A percentile compares a stretch with the other conserved stretches of the same genome.
These are phyloP conservation scores for Candida namnaoensis DNA, from an alignment of 805 yeast genomes.

Conservation along the genomic window DNA sequence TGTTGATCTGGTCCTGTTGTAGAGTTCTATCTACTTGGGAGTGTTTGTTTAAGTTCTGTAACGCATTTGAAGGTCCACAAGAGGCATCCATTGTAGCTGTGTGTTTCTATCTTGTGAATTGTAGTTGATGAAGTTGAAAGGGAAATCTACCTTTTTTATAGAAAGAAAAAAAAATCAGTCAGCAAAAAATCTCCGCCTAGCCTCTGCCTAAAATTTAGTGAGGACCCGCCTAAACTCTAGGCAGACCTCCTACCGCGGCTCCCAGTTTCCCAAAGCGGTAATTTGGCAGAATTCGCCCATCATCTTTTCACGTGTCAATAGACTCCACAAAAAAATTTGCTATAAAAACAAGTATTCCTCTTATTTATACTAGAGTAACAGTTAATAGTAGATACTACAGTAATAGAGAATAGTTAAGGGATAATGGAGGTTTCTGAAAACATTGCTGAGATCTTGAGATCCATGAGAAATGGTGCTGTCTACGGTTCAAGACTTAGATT, in stretches of 20 bases:
- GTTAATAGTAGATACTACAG: too few relatives aligned
- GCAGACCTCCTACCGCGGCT: neutral
- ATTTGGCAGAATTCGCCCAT: too few relatives aligned
- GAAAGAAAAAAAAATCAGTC: too few relatives aligned
- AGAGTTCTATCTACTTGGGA: conserved; percentile 2
- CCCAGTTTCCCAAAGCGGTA: too few relatives aligned
- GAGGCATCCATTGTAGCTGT: conserved; percentile 2
- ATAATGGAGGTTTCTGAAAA: neutral
- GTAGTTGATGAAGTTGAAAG: too few relatives aligned
- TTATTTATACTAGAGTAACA: too few relatives aligned
- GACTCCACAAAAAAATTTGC: conserved; percentile 6
- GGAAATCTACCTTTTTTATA: too few relatives aligned
- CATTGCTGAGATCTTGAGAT: conserved; percentile 25
- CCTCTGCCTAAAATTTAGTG: neutral
- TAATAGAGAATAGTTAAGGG: too few relatives aligned
- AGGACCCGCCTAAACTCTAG: neutral
- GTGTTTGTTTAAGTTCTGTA: conserved; percentile 18
- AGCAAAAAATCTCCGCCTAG: too few relatives aligned
- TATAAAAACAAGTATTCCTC: too few relatives aligned
- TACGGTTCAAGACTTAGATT: conserved; percentile 58
- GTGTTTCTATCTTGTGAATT: too few relatives aligned
- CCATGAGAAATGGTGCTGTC: conserved; percentile 34
- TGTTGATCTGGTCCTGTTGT: neutral
- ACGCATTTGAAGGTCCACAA: conserved; percentile 19
- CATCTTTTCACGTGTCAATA: conserved; percentile 8